phyloP scores from a whole-genome alignment of 345 rosid species.

The Acer yangbiense region DNA sequence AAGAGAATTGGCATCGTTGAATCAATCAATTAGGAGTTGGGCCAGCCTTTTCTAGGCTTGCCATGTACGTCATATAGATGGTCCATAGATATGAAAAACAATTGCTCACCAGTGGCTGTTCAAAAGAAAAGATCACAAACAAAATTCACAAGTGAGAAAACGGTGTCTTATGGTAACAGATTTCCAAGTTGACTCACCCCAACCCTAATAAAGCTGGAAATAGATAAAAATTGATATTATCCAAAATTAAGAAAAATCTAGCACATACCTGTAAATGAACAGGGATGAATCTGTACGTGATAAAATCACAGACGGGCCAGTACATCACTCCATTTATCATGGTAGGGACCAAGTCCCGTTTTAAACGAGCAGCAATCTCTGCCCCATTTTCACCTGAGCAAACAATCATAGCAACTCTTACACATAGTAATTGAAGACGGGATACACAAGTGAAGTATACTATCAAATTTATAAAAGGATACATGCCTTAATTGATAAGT shows the following conservation, averaged over 20 bases:
- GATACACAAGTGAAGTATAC: not conserved
- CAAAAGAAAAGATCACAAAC: conserved; percentile 12
- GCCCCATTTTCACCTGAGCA: conserved; percentile 61
- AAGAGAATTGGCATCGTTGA: not conserved
- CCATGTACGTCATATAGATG: conserved; percentile 85
- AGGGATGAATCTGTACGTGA: conserved; percentile 77
- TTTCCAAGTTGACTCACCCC: not conserved
- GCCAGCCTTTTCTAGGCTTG: conserved; percentile 59
- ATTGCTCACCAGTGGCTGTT: conserved; percentile 91
- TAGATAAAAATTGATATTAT: not conserved
- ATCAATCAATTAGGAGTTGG: conserved; percentile 34
- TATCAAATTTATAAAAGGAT: no score
- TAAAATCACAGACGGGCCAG: conserved; percentile 92
- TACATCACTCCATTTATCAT: conserved; percentile 71
- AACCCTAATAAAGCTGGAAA: not conserved
- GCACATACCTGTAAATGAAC: conserved; percentile 80
- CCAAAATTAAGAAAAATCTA: not conserved
- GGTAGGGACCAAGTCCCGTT: conserved; percentile 76
- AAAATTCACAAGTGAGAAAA: not conserved
- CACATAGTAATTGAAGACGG: conserved; percentile 4
- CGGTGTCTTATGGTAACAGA: not conserved
- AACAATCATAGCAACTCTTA: conserved; percentile 20
- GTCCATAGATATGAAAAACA: conserved; percentile 94
- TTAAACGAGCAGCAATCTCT: conserved; percentile 69
- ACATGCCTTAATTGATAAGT: not conserved